Percentiles rank a stretch among this genome's conserved stretches.
phyloP scores from a whole-genome alignment of 2,329 filamentous ascomycete genomes.

The Chalaropsis ovoidea region DNA sequence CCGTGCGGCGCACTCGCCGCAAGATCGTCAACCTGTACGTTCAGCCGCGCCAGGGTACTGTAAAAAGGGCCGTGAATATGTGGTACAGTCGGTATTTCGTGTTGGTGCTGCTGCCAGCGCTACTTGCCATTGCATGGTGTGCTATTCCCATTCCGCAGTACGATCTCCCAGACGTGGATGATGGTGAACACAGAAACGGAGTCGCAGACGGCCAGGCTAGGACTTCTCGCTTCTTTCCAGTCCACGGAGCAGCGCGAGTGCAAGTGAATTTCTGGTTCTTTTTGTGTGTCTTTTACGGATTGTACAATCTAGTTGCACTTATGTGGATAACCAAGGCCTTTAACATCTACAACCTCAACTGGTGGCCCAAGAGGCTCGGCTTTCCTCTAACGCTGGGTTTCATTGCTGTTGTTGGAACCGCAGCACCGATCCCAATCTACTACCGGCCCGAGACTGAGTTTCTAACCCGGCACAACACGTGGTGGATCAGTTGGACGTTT shows the following conservation, averaged over 20 bases:
- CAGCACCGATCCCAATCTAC: constrained; percentile 51
- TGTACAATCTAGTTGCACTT: constrained; percentile 57
- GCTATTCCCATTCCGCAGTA: constrained; percentile 57
- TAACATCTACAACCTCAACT: constrained; percentile 60
- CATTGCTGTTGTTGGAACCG: constrained; percentile 51
- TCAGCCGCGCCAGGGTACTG: constrained; percentile 48
- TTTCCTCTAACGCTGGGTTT: constrained; percentile 54
- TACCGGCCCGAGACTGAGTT: constrained; percentile 43
- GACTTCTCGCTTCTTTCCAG: constrained; percentile 36
- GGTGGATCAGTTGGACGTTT: constrained; percentile 61
- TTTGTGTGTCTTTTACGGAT: constrained; percentile 57
- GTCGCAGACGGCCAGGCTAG: constrained; percentile 28
- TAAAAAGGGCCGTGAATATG: constrained; percentile 47
- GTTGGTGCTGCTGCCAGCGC: constrained; percentile 51
- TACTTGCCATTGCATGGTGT: constrained; percentile 53
- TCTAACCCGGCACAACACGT: constrained; percentile 52
- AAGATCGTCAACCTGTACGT: constrained; percentile 48
- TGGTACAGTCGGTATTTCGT: constrained; percentile 56
- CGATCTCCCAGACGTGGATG: constrained; percentile 39
- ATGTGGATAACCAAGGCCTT: constrained; percentile 64
- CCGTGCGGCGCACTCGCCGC: constrained; percentile 28
- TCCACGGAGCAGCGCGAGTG: constrained; percentile 53
- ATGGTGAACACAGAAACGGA: neutral
- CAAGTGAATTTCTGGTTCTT: constrained; percentile 65
- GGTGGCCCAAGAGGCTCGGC: constrained; percentile 56